Base-by-base conservation (phyloP, 2,329 filamentous ascomycete genomes). In the Exophiala lecanii-corni region DNA sequence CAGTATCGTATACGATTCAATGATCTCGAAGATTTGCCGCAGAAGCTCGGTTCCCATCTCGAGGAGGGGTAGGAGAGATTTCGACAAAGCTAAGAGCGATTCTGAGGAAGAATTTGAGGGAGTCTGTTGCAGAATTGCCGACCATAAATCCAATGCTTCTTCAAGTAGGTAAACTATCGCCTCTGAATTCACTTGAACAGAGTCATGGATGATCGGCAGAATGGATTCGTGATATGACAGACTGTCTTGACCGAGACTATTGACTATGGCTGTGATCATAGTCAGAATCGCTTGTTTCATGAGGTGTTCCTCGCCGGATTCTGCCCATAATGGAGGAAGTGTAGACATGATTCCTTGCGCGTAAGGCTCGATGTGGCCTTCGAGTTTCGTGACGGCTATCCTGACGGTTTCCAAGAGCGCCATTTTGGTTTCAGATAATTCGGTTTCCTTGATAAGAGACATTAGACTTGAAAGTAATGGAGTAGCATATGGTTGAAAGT, bases 281-380 rank as follows among this genome's bases (percentile, higher is more conserved):
- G 85, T 86, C 44, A 97, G 76, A 39, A 97, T 89, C 1, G 88
- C 82, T 65, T 96, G 89, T 64, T 97, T 97, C 73, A 96, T 85
- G 63, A 97, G 79, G 65, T 89, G 87, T 58, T 92, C 86, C 47
- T 94, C 84, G 1, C 83, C 87, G 2, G 86, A 88, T 39, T 82
- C 79, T 47, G 86, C 82, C 92, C 92, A 98, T 0, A 97, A 73
- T 3, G 74, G 74, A 0, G 91, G 89, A 5, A 97, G 73, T 9
- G 89, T 76, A 1, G 78, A 73, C 63, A 98, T 83, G 47, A 98
- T 85, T 47, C 83, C 79, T 56, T 94, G 87, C 4, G 54, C 86
- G 48, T 76, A 81, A 1, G 76, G 76, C 2, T 71, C 69, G 45
- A 82, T 79, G 52, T 86, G 73, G 23, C 81, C 75, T 57, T 94